These are phyloP conservation scores for Ustilago tritici DNA, from an alignment of 1,284 basidiomycete genomes.

Conservation along the genomic window DNA sequence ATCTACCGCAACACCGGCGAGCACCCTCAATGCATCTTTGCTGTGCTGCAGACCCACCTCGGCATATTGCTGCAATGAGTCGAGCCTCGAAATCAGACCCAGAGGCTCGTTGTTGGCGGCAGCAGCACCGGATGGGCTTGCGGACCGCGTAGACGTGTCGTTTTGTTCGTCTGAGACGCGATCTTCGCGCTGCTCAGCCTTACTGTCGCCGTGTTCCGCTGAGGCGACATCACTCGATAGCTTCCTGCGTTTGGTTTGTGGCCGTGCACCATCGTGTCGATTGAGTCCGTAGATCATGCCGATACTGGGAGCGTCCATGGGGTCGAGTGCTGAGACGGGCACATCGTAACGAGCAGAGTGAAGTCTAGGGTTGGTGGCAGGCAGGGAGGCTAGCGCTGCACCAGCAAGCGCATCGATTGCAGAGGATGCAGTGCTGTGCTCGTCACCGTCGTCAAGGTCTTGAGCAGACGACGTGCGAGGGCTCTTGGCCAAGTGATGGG, in stretches of 20 bases:
- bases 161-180: constrained; percentile 12
- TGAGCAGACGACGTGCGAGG: constrained; percentile 35
- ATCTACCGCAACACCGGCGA: constrained; percentile 49
- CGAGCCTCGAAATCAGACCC: constrained; percentile 27
- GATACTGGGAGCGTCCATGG: constrained; percentile 43
- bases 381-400: constrained; percentile 45
- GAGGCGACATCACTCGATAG: constrained; percentile 11
- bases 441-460: constrained; percentile 31
- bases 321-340: constrained; percentile 48
- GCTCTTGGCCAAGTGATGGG: constrained; percentile 47
- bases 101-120: constrained; percentile 14
- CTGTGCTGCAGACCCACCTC: constrained; percentile 51
- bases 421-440: constrained; percentile 29
- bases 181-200: constrained; percentile 8
- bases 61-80: constrained; percentile 48
- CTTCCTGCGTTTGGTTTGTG: constrained; percentile 28
- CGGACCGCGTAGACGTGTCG: constrained; percentile 10
- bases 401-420: constrained; percentile 47
- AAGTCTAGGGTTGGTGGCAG: constrained; percentile 27
- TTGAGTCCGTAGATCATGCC: constrained; percentile 55
- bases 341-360: constrained; percentile 51
- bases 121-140: constrained; percentile 16
- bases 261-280: constrained; percentile 20
- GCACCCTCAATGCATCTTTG: constrained; percentile 48
- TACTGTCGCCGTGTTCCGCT: not conserved